Base-by-base conservation (phyloP, 1,284 basidiomycete species). In the Ustilago crameri region DNA sequence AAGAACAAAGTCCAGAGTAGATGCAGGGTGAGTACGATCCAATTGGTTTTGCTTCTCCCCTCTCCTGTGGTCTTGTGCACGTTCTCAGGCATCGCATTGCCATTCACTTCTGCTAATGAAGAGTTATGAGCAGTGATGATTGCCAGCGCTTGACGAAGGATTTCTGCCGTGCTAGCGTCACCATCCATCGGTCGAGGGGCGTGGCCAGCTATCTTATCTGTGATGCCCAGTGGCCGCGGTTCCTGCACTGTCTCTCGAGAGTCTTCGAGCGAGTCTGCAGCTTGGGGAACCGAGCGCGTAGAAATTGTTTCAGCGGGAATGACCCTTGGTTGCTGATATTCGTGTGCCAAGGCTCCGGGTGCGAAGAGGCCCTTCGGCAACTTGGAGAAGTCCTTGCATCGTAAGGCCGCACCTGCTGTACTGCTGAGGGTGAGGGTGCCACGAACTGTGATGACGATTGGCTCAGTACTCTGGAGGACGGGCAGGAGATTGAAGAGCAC, bases 1-100 rank as follows among this genome's bases (percentile, higher is more conserved):
- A 67, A 50, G 42, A 61, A 56, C 7, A 68, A 43, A 4, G 65
- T 68, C 65, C 65, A 68, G 12, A 68, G 54, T 32, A 62, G 18
- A 18, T 68, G 65, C n/a, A 58, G 62, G 12, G 40, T 41, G 18
- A 38, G 54, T 9, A 57, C n/a, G 2, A 61, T 24, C 47, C 50
- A 57, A 5, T 30, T 12, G 30, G 5, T 5, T 30, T 12, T 5
- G 30, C 30, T 30, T 30, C 30, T 30, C 30, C 30, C 30, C 12
- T 30, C 7, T 30, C 30, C 30, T 26, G 5, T 22, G 18, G 4
- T 10, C 38, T 20, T 43, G 48, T 10, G 12, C 7, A 22, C 35
- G 8, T 48, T 0, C 24, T 34, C 40, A 22, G n/a, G 22, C 18
- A n/a, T 14, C 17, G 46, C 15, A 22, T 27, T 22, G 10, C 30